Conservation (phyloP, 2,329 filamentous ascomycete species). For the Verticillium dahliae region DNA sequence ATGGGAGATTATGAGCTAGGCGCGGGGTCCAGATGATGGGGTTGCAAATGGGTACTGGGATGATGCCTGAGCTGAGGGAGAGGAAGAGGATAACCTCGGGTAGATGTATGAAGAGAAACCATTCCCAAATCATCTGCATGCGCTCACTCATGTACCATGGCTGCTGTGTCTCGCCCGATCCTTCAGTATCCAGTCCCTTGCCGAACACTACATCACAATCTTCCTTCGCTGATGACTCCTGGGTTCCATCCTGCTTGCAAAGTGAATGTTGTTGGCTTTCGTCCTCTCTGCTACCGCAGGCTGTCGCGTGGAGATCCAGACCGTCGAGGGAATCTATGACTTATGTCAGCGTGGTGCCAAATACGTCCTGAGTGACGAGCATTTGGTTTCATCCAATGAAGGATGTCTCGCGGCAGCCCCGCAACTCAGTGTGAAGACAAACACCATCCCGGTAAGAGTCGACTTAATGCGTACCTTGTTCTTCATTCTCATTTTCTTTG, state of each 20-base stretch:
- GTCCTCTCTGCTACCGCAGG: no score
- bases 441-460: conserved; percentile 12
- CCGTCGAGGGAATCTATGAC: no score
- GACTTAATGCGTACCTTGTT: conserved; percentile 11
- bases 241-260: no score
- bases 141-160: background rate
- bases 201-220: no score
- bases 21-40: background rate
- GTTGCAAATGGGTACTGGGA: background rate
- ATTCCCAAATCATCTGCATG: background rate
- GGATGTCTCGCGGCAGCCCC: conserved; percentile 15
- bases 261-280: no score
- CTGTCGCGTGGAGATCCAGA: no score
- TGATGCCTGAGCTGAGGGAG: background rate
- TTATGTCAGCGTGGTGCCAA: no score
- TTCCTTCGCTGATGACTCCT: no score
- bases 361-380: no score
- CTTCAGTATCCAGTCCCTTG: background rate
- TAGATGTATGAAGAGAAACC: conserved; percentile 9
- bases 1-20: conserved; percentile 76
- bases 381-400: no score
- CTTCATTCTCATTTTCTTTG: conserved; percentile 7
- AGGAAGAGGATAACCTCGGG: background rate
- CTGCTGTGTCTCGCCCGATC: background rate
- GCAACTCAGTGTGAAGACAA: no score